phyloP scores from a whole-genome alignment of 2,329 filamentous ascomycete species.

The Plectosphaerella cucumerina region DNA sequence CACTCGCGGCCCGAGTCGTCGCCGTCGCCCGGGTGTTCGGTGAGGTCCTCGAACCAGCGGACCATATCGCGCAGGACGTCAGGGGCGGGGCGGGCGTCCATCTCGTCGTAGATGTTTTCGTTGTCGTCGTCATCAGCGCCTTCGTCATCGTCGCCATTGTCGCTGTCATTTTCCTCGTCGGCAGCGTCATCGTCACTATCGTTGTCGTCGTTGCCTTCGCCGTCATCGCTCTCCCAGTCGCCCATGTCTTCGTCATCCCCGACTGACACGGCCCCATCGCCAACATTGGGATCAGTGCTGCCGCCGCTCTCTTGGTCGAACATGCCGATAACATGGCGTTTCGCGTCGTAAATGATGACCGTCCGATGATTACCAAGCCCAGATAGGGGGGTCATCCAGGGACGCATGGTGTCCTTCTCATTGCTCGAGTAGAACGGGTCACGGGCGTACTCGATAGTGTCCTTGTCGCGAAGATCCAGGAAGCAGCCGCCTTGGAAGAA shows the following conservation, averaged over 20 bases:
- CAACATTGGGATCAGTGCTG: conserved; percentile 3
- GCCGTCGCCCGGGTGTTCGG: conserved; percentile 10
- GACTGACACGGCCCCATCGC: background rate
- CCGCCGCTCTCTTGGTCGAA: conserved; percentile 6
- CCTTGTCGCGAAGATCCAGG: conserved; percentile 13
- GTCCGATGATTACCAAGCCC: conserved; percentile 14
- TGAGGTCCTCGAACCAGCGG: conserved; percentile 12
- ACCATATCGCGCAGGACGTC: conserved; percentile 14
- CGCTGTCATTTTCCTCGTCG: background rate
- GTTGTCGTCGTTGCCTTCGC: background rate
- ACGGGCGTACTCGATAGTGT: conserved; percentile 10
- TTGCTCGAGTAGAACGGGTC: conserved; percentile 13
- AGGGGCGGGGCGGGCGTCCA: background rate
- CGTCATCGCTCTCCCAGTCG: background rate
- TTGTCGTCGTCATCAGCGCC: background rate
- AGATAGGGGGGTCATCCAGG: conserved; percentile 23
- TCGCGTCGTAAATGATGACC: conserved; percentile 21
- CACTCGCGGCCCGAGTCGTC: conserved; percentile 3
- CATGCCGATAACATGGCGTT: conserved; percentile 18
- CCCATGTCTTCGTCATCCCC: background rate
- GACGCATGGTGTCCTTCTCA: conserved; percentile 18
- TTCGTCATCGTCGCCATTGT: background rate
- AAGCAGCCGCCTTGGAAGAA: conserved; percentile 16
- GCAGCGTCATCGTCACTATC: background rate
- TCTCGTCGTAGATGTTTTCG: background rate